phyloP scores from a whole-genome alignment of 78 protist genomes.

The Cavenderia fasciculata region DNA sequence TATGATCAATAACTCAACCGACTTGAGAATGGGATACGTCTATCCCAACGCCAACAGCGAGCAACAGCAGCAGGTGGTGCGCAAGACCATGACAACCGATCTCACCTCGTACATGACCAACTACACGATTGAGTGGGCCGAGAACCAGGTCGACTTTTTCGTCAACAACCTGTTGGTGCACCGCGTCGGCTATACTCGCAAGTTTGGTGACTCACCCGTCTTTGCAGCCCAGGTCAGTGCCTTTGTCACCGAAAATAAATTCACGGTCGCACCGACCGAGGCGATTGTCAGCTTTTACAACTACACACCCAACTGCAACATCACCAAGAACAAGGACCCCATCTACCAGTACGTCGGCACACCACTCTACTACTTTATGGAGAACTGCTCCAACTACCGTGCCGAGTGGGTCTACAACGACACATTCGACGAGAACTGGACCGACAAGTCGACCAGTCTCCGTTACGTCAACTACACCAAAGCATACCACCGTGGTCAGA shows the following conservation, averaged over 20 bases:
- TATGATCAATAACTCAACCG: too few species aligned
- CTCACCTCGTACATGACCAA: not conserved
- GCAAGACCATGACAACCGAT: not conserved
- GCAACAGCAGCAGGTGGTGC: not conserved
- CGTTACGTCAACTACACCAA: not conserved
- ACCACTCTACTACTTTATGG: slow-evolving; percentile 3
- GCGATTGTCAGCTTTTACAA: not conserved
- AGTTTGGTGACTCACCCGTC: too few species aligned
- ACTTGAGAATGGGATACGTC: too few species aligned
- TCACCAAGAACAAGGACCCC: not conserved
- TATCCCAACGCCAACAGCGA: too few species aligned
- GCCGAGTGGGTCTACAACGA: slow-evolving; percentile 42
- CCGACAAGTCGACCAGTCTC: not conserved
- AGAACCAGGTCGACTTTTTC: not conserved
- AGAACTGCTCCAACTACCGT: not conserved
- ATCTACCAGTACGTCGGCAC: not conserved
- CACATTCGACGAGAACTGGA: not conserved
- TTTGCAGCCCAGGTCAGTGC: too few species aligned
- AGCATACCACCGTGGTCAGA: slow-evolving; percentile 4
- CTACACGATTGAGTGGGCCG: slow-evolving; percentile 18
- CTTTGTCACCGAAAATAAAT: too few species aligned
- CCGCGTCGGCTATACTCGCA: not conserved
- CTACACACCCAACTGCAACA: not conserved
- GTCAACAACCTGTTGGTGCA: not conserved
- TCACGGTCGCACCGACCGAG: not conserved